These are phyloP conservation scores for Camillea tinctor DNA, from an alignment of 2,329 filamentous ascomycete genomes.

Conservation along the genomic window DNA sequence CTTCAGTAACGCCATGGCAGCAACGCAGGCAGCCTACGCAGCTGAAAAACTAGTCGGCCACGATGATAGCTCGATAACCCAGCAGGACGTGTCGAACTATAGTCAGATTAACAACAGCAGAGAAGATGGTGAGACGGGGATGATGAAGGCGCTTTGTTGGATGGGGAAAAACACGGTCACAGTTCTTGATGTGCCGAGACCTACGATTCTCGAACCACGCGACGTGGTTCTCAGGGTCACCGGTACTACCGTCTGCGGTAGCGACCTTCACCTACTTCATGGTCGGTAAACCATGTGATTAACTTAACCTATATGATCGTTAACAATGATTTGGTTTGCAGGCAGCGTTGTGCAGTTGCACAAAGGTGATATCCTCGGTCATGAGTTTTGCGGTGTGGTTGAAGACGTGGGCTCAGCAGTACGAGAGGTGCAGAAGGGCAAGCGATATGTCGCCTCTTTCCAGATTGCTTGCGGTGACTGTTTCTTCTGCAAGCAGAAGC, in stretches of 20 bases:
- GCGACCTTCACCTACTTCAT: slow-evolving; percentile 58
- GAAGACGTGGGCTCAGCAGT: slow-evolving; percentile 55
- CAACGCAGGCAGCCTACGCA: slow-evolving; percentile 65
- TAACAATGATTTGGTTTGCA: no score
- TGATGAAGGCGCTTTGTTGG: slow-evolving; percentile 81
- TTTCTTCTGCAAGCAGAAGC: slow-evolving; percentile 75
- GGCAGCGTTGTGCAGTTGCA: slow-evolving; percentile 56
- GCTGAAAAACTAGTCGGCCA: slow-evolving; percentile 70
- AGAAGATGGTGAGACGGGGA: slow-evolving; percentile 52
- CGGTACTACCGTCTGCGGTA: slow-evolving; percentile 58
- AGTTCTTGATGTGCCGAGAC: slow-evolving; percentile 66
- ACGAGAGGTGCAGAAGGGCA: slow-evolving; percentile 54
- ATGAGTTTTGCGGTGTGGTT: slow-evolving; percentile 58
- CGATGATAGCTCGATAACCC: slow-evolving; percentile 59
- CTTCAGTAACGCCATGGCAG: slow-evolving; percentile 43
- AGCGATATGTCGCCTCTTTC: slow-evolving; percentile 80
- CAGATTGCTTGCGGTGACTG: slow-evolving; percentile 76
- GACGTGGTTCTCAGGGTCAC: slow-evolving; percentile 83
- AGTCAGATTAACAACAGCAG: slow-evolving; percentile 42
- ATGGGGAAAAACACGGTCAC: slow-evolving; percentile 77
- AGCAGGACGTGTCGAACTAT: slow-evolving; percentile 70
- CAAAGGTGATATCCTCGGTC: slow-evolving; percentile 66
- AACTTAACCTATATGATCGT: neutral
- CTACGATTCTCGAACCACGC: slow-evolving; percentile 67
- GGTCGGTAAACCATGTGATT: slow-evolving; percentile 28